These are phyloP conservation scores for Marasmius sp. DNA, from an alignment of 1,284 basidiomycete species.

Conservation along the genomic window DNA sequence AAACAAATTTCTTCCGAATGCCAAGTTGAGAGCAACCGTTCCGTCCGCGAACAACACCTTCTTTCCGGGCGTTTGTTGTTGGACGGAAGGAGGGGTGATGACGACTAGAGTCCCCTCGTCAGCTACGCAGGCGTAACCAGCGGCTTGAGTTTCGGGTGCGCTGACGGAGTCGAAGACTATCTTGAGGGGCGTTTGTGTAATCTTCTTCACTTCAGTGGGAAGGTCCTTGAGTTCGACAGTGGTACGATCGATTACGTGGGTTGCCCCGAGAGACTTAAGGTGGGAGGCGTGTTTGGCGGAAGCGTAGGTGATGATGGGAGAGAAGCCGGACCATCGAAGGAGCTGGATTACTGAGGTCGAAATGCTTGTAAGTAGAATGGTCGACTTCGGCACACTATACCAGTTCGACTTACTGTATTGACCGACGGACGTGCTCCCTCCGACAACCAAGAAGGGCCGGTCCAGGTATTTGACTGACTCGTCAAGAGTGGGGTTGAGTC, in stretches of 20 bases:
- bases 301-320: conserved; percentile 38
- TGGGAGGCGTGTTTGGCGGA: conserved; percentile 32
- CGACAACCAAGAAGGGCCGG: conserved; percentile 23
- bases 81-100: neutral
- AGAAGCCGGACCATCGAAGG: conserved; percentile 36
- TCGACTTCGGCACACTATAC: neutral
- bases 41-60: neutral
- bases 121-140: neutral
- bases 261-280: conserved; percentile 41
- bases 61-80: neutral
- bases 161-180: conserved; percentile 1
- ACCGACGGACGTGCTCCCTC: conserved; percentile 30
- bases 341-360: conserved; percentile 35
- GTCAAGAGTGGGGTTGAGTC: neutral
- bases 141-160: neutral
- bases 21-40: neutral
- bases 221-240: neutral
- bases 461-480: conserved; percentile 16
- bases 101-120: conserved; percentile 5
- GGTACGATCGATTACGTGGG: conserved; percentile 34
- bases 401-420: conserved; percentile 23
- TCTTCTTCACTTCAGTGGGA: neutral
- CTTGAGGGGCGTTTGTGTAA: neutral
- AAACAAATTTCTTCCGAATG: conserved; percentile 4
- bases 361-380: neutral